A percentile compares a stretch with the other conserved stretches of the same genome.
Evolutionary conservation across 2,329 filamentous ascomycete genomes (phyloP).

Genomic region (Hymenotorrendiella dingleyae): DNA sequence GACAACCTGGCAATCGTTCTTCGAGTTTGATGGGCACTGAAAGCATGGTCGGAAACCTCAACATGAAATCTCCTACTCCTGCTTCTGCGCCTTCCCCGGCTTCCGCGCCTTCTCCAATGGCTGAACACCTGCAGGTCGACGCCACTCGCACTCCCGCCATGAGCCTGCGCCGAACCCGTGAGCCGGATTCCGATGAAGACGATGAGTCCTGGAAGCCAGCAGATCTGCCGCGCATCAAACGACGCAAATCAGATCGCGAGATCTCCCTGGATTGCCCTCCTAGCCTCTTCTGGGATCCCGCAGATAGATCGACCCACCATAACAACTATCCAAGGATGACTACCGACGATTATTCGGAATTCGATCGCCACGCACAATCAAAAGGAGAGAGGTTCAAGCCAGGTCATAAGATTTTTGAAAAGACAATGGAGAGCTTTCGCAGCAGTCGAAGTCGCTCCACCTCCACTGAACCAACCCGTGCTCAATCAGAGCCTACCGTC

Average conservation of each 20-base stretch:
- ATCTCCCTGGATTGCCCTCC: conserved; percentile 53
- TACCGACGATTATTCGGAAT: conserved; percentile 50
- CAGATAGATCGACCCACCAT: conserved; percentile 52
- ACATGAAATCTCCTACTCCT: conserved; percentile 28
- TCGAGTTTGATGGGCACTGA: conserved; percentile 30
- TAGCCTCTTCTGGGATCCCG: conserved; percentile 50
- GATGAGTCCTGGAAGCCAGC: conserved; percentile 17
- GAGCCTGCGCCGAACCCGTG: conserved; percentile 28
- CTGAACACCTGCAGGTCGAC: no score
- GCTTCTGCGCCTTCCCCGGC: conserved; percentile 14
- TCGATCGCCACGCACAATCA: conserved; percentile 44
- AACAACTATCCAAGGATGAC: conserved; percentile 60
- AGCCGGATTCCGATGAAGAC: conserved; percentile 22
- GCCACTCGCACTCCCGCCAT: conserved; percentile 8
- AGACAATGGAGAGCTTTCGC: conserved; percentile 25
- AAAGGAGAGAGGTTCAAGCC: conserved; percentile 49
- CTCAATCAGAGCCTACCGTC: conserved; percentile 23
- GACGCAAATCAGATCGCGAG: conserved; percentile 46
- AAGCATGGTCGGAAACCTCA: conserved; percentile 28
- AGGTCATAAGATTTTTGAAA: conserved; percentile 41
- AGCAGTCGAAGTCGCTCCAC: conserved; percentile 20
- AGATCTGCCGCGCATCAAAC: conserved; percentile 39
- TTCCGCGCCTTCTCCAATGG: no score
- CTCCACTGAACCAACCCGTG: conserved; percentile 21
- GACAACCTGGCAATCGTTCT: conserved; percentile 13